These are phyloP conservation scores for Cucurbita maxima DNA, from an alignment of 306 rosid genomes.

Conservation along the genomic window DNA sequence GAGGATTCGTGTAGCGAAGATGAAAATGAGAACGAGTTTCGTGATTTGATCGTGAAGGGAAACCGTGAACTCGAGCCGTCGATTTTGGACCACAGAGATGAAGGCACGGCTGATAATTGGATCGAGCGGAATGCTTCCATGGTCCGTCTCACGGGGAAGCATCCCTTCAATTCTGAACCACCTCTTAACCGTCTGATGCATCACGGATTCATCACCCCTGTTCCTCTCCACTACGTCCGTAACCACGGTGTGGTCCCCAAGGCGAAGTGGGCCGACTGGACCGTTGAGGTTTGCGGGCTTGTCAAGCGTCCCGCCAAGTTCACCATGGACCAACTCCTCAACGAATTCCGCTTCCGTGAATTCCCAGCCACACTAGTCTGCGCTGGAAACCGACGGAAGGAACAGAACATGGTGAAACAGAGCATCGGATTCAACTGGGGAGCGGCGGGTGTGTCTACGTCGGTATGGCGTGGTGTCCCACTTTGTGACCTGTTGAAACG, in stretches of 20 bases:
- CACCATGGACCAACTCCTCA: slow-evolving; percentile 47
- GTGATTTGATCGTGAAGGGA: slow-evolving; percentile 20
- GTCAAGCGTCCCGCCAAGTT: slow-evolving; percentile 33
- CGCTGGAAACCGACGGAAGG: slow-evolving; percentile 68
- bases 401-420: slow-evolving; percentile 65
- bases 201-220: slow-evolving; percentile 77
- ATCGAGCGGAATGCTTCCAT: slow-evolving; percentile 42
- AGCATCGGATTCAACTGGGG: slow-evolving; percentile 84
- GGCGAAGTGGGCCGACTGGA: slow-evolving; percentile 23
- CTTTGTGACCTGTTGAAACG: slow-evolving; percentile 31
- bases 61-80: slow-evolving; percentile 28
- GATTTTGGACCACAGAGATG: slow-evolving; percentile 21
- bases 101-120: slow-evolving; percentile 61
- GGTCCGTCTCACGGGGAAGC: slow-evolving; percentile 71
- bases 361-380: slow-evolving; percentile 50
- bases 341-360: slow-evolving; percentile 36
- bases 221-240: slow-evolving; percentile 66
- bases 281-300: slow-evolving; percentile 51
- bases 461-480: slow-evolving; percentile 66
- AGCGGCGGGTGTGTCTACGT: slow-evolving; percentile 44
- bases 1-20: slow-evolving; percentile 30
- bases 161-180: slow-evolving; percentile 15
- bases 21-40: slow-evolving; percentile 4
- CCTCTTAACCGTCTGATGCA: slow-evolving; percentile 55
- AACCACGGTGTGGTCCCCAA: slow-evolving; percentile 59